Conservation (phyloP, 352 stramenopile genomes). For the Blastocystis sp. region DNA sequence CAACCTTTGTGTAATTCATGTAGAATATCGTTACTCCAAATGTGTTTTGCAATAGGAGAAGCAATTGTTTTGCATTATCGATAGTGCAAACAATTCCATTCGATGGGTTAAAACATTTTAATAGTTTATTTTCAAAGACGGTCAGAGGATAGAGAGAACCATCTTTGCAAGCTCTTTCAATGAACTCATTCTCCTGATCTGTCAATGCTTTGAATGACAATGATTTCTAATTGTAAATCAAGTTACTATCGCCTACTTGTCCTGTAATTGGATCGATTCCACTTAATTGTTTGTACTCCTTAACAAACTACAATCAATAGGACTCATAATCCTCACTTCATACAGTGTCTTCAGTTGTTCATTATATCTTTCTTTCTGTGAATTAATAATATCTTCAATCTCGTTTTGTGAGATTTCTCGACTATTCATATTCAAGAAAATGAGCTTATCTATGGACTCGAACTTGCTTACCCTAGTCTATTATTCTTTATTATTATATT, state of each 20-base stretch:
- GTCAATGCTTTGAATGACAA: not conserved
- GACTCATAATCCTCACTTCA: not conserved
- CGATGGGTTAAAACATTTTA: not conserved
- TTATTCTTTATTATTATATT: too few relatives aligned
- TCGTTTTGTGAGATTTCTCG: not conserved
- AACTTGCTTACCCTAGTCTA: too few relatives aligned
- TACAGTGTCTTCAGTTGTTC: slow-evolving; percentile 42
- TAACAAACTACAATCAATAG: not conserved
- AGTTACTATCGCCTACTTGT: not conserved
- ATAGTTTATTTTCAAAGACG: not conserved
- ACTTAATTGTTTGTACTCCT: not conserved
- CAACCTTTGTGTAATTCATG: not conserved
- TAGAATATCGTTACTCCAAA: not conserved
- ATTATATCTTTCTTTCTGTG: slow-evolving; percentile 19
- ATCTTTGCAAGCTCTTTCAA: not conserved
- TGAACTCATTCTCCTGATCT: not conserved
- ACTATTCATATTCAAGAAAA: too few relatives aligned
- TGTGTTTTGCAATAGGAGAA: not conserved
- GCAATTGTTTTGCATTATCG: not conserved
- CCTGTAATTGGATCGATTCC: slow-evolving; percentile 53
- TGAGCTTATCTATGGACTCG: too few relatives aligned
- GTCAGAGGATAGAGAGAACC: not conserved
- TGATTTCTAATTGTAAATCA: slow-evolving; percentile 2
- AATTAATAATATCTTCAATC: not conserved
- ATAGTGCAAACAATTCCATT: not conserved